phyloP scores from a whole-genome alignment of 305 asterid genomes.

The Withania somnifera region DNA sequence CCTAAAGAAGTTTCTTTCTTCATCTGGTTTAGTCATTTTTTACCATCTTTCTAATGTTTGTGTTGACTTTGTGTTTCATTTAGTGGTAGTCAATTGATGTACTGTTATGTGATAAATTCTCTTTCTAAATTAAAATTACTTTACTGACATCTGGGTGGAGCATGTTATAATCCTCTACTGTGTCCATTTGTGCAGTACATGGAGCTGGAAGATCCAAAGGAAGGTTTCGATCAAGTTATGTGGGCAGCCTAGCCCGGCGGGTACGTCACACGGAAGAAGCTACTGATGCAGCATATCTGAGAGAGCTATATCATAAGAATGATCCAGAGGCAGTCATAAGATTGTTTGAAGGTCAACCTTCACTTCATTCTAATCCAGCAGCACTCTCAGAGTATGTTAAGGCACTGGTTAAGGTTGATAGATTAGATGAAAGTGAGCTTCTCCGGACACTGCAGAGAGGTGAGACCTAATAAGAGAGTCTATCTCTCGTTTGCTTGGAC shows the following conservation, averaged over 20 bases:
- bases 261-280: slow-evolving; percentile 49
- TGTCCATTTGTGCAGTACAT: slow-evolving; percentile 18
- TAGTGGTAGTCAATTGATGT: background rate
- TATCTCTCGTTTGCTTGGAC: background rate
- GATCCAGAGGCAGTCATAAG: slow-evolving; percentile 86
- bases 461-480: slow-evolving; percentile 12
- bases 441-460: slow-evolving; percentile 75
- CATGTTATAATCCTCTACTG: background rate
- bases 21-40: background rate
- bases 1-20: background rate
- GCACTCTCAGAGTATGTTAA: slow-evolving; percentile 88
- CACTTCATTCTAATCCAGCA: slow-evolving; percentile 62
- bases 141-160: background rate
- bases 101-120: background rate
- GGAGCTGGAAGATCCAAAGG: slow-evolving; percentile 22
- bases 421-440: slow-evolving; percentile 75
- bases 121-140: background rate
- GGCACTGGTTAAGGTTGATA: slow-evolving; percentile 85
- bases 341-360: slow-evolving; percentile 58
- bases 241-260: slow-evolving; percentile 64
- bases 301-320: slow-evolving; percentile 54
- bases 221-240: slow-evolving; percentile 44
- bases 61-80: background rate
- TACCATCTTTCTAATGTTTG: background rate
- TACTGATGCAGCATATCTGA: slow-evolving; percentile 65